A percentile compares a stretch with the other conserved stretches of the same genome.
These are phyloP conservation scores for Stevia rebaudiana DNA, from an alignment of 140 eudicot genomes.

Conservation along the genomic window DNA sequence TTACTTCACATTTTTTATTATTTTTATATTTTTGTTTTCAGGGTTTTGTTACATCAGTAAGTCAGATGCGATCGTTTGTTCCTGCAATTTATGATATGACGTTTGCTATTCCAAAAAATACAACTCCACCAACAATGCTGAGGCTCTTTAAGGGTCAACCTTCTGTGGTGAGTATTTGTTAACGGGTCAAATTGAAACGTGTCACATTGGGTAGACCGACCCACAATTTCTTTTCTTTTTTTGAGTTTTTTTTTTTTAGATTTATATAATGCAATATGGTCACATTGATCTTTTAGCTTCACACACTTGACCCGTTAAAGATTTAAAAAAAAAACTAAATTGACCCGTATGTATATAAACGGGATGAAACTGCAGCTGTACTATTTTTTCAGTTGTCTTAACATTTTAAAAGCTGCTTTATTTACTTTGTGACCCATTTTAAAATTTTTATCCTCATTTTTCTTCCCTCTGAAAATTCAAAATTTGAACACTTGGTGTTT, in stretches of 20 bases:
- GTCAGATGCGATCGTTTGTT: slow-evolving; percentile 77
- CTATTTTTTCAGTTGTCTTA: not conserved
- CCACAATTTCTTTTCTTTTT: not conserved
- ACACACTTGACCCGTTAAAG: not conserved
- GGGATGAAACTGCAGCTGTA: not conserved
- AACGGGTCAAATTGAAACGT: not conserved
- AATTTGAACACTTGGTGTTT: not conserved
- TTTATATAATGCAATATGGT: not conserved
- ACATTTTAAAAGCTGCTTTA: not conserved
- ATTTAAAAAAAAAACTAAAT: not conserved
- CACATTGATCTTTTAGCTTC: not conserved
- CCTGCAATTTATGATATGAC: slow-evolving; percentile 88
- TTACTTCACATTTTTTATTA: not conserved
- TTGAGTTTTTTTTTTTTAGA: not conserved
- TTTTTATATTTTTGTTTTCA: slow-evolving; percentile 25
- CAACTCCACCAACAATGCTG: slow-evolving; percentile 80
- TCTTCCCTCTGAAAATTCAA: not conserved
- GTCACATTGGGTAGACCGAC: not conserved
- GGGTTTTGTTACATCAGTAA: slow-evolving; percentile 93
- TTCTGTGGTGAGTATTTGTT: slow-evolving; percentile 60
- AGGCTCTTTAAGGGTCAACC: slow-evolving; percentile 84
- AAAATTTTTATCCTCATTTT: not conserved
- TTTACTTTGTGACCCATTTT: not conserved
- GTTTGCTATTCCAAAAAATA: slow-evolving; percentile 63
- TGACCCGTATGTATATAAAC: not conserved